Percentiles rank a stretch among this genome's conserved stretches.
Evolutionary conservation across 768 basidiomycete species (phyloP).

Genomic region (Podaxis mareebaensis): DNA sequence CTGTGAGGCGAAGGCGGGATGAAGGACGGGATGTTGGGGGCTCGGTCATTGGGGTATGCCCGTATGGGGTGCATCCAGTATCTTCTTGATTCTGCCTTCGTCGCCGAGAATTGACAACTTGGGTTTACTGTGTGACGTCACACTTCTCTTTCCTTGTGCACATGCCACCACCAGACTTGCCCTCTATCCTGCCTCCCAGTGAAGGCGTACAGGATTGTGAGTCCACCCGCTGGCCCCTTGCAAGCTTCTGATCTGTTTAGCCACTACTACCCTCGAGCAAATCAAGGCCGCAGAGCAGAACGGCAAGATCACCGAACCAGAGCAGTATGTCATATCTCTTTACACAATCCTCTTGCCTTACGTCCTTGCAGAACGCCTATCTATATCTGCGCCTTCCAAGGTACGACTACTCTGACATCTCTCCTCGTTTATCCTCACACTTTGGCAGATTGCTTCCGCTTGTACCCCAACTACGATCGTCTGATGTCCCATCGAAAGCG

Average conservation of each 20-base stretch:
- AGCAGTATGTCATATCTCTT: slow-evolving; percentile 51
- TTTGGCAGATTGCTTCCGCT: slow-evolving; percentile 59
- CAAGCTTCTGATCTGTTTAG: slow-evolving; percentile 31
- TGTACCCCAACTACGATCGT: slow-evolving; percentile 71
- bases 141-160: slow-evolving; percentile 15
- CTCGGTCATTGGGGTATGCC: slow-evolving; percentile 3
- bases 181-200: slow-evolving; percentile 49
- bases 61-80: neutral
- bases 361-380: slow-evolving; percentile 61
- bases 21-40: slow-evolving; percentile 18
- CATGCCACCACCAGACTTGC: slow-evolving; percentile 28
- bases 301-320: slow-evolving; percentile 63
- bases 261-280: slow-evolving; percentile 54
- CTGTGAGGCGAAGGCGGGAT: slow-evolving; percentile 21
- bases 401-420: slow-evolving; percentile 32
- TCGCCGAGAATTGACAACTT: neutral
- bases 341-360: neutral
- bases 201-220: slow-evolving; percentile 55
- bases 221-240: slow-evolving; percentile 18
- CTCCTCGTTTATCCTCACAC: neutral
- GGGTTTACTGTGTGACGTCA: slow-evolving; percentile 34
- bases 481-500: slow-evolving; percentile 72
- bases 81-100: neutral
- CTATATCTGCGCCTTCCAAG: slow-evolving; percentile 71
- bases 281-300: slow-evolving; percentile 42